phyloP scores from a whole-genome alignment of 2,329 filamentous ascomycete genomes.

The Cladophialophora psammophila region DNA sequence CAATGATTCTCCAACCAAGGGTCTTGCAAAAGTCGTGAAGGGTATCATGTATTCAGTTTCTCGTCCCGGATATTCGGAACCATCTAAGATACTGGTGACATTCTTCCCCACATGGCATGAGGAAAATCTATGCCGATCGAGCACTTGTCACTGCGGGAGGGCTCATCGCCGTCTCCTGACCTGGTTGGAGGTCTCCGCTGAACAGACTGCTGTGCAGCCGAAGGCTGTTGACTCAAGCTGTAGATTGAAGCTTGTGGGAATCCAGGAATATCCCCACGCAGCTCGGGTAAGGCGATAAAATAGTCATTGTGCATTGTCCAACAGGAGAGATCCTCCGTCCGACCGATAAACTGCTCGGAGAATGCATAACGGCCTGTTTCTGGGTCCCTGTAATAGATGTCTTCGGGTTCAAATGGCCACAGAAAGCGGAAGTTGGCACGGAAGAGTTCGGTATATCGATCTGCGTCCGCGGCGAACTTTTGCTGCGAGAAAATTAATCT shows the following conservation, averaged over 20 bases:
- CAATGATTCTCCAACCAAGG: not conserved
- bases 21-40: not conserved
- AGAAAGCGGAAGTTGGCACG: conserved; percentile 5
- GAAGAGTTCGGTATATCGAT: conserved; percentile 3
- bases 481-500: not conserved
- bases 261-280: conserved; percentile 10
- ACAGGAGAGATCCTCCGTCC: conserved; percentile 14
- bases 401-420: conserved; percentile 17
- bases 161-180: not conserved
- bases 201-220: not conserved
- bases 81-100: not conserved
- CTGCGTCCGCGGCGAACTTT: conserved; percentile 1
- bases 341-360: conserved; percentile 17
- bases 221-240: not conserved
- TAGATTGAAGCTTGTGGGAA: conserved; percentile 8
- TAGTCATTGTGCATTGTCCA: conserved; percentile 22
- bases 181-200: not conserved
- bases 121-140: not conserved
- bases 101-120: conserved; percentile 2
- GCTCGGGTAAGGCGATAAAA: conserved; percentile 16
- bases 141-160: not conserved
- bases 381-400: conserved; percentile 11
- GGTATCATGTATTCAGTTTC: not conserved
- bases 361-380: conserved; percentile 18
- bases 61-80: not conserved